Conservation (phyloP, 805 yeast species). For the Zygoascus tannicola region DNA sequence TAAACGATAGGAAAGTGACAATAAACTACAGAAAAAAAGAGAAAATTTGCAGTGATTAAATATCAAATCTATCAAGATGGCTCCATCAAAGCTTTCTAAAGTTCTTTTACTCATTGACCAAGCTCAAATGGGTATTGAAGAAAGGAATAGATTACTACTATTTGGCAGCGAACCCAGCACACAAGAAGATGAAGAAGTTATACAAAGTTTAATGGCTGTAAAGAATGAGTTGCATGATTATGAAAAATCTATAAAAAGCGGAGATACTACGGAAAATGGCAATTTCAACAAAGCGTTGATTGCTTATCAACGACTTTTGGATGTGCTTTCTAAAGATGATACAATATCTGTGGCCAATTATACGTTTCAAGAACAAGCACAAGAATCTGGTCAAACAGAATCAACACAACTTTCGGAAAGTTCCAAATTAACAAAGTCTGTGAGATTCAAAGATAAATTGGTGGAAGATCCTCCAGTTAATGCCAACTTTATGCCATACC, state of each 20-base stretch:
- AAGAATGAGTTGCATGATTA: conserved; percentile 14
- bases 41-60: not conserved
- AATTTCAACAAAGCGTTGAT: not conserved
- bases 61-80: not conserved
- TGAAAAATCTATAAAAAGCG: not conserved
- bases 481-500: conserved; percentile 18
- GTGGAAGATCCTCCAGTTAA: conserved; percentile 16
- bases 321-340: not conserved
- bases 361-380: not conserved
- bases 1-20: too few relatives aligned
- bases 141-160: conserved; percentile 22
- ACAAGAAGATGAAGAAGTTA: conserved; percentile 24
- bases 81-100: conserved; percentile 7
- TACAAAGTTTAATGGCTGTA: conserved; percentile 20
- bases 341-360: not conserved
- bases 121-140: conserved; percentile 25
- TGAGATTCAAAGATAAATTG: conserved; percentile 24
- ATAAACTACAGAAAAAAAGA: not conserved
- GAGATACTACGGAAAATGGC: not conserved
- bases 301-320: not conserved
- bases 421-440: conserved; percentile 14
- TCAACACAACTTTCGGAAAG: conserved; percentile 10
- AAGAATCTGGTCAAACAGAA: not conserved
- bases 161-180: conserved; percentile 22
- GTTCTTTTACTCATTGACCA: conserved; percentile 24